Conservation (phyloP, 345 rosid species). For the Citrus medica region DNA sequence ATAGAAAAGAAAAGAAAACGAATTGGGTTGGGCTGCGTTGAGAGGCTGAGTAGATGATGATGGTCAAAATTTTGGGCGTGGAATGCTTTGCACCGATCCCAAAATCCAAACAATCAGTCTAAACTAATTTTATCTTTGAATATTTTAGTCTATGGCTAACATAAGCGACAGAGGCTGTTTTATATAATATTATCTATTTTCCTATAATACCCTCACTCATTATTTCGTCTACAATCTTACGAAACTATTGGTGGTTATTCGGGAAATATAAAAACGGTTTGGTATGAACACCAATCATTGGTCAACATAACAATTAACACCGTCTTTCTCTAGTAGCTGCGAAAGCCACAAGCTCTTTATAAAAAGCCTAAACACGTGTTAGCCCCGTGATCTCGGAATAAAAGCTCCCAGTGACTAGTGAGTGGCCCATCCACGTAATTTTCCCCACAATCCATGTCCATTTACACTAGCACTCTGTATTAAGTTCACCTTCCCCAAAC, state of each 20-base stretch:
- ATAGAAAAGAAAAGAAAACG: too few relatives aligned
- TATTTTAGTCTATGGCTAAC: not conserved
- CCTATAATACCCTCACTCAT: not conserved
- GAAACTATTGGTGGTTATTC: not conserved
- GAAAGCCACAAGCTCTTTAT: conserved; percentile 18
- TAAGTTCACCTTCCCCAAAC: conserved; percentile 29
- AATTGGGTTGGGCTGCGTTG: too few relatives aligned
- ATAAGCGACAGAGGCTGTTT: not conserved
- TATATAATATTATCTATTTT: not conserved
- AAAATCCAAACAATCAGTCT: conserved; percentile 8
- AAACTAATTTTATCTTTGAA: not conserved
- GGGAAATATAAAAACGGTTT: not conserved
- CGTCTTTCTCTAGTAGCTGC: not conserved
- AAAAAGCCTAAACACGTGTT: conserved; percentile 63
- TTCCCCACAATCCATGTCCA: not conserved
- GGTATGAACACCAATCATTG: not conserved
- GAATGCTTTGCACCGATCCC: not conserved
- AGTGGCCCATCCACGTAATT: conserved; percentile 37
- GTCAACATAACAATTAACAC: too few relatives aligned
- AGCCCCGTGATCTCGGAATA: conserved; percentile 45
- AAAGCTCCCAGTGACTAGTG: conserved; percentile 23
- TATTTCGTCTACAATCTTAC: not conserved
- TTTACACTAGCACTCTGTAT: not conserved
- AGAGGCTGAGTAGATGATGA: too few relatives aligned
- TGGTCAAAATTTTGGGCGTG: not conserved